Base-by-base conservation (phyloP, 1,139 yeast genomes). In the Suhomyces ambrosiae region DNA sequence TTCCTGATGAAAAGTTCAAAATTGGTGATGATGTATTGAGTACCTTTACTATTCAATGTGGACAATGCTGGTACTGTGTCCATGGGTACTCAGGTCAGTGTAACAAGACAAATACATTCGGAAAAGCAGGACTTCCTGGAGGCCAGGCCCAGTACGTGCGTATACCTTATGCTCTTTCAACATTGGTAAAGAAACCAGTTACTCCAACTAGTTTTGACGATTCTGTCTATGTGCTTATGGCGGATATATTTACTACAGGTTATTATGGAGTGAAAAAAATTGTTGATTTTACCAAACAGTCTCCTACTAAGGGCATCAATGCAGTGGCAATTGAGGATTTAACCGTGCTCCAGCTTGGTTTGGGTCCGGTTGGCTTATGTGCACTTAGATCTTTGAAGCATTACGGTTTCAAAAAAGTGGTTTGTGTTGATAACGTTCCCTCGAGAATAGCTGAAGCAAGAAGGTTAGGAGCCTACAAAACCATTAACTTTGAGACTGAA, bases 191-290 rank as follows among this genome's bases (percentile, higher is more conserved):
- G 27, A 63, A 64, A 42, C 80, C 80, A 4, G 23, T 23, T 4
- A 44, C 53, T 9, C 50, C 49, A 0, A 46, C 46, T n/a, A 48
- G 36, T 7, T 49, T 63, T 23, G 68, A 71, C 44, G 79, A 75
- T 45, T 59, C 72, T 2, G 68, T 75, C 7, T 73, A 79, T 31
- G 74, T 79, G 6, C 56, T 80, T 46, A 76, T 80, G 82, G 80
- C 84, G 7, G 86, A 80, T 56, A 80, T 80, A 38, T 80, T 80
- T 55, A 77, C 81, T 25, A 80, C 86, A 1, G 86, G 84, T 0
- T 80, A 76, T 56, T 76, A 71, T 50, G 85, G 85, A 24, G 74
- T 65, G 9, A 68, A 66, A 43, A 70, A 71, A 45, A 78, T 79
- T 17, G 53, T 71, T 13, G 74, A 78, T 46, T 58, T 65, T 41